Evolutionary conservation across 176 grass and related monocot genomes (phyloP).

Genomic region (Musa schizocarpa): DNA sequence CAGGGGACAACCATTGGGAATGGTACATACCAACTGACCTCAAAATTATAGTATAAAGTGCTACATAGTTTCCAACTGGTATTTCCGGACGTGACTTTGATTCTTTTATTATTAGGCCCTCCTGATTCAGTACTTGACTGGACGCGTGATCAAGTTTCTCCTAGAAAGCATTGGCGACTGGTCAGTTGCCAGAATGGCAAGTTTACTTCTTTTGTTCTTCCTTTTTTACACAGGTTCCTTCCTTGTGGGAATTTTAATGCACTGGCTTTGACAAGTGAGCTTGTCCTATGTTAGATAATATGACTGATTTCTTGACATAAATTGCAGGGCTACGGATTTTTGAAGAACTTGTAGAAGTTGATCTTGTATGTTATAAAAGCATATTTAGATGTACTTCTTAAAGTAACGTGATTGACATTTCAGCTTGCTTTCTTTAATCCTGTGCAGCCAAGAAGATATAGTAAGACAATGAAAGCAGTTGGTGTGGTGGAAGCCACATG

Average conservation of each 20-base stretch:
- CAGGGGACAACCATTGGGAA: conserved; percentile 69
- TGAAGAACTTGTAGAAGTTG: conserved; percentile 75
- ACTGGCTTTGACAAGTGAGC: background rate
- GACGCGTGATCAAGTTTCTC: conserved; percentile 62
- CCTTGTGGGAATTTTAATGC: background rate
- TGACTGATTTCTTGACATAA: background rate
- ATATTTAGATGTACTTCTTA: background rate
- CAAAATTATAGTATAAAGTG: background rate
- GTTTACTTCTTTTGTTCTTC: conserved; percentile 21
- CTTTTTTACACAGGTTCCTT: background rate
- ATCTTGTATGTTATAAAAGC: conserved; percentile 52
- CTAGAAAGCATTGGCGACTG: conserved; percentile 82
- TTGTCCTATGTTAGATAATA: no score
- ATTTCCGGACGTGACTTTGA: conserved; percentile 10
- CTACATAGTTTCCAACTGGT: background rate
- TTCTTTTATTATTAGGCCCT: conserved; percentile 48
- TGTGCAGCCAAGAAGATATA: conserved; percentile 85
- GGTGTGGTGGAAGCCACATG: conserved; percentile 87
- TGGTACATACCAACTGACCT: conserved; percentile 21
- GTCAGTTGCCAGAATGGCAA: conserved; percentile 94
- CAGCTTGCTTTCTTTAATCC: conserved; percentile 5
- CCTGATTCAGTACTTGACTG: conserved; percentile 85
- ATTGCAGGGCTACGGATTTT: conserved; percentile 85
- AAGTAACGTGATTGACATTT: background rate
- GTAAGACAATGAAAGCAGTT: conserved; percentile 86